Evolutionary conservation across 2,329 filamentous ascomycete species (phyloP).

Genomic region (Chaetomium sp.): DNA sequence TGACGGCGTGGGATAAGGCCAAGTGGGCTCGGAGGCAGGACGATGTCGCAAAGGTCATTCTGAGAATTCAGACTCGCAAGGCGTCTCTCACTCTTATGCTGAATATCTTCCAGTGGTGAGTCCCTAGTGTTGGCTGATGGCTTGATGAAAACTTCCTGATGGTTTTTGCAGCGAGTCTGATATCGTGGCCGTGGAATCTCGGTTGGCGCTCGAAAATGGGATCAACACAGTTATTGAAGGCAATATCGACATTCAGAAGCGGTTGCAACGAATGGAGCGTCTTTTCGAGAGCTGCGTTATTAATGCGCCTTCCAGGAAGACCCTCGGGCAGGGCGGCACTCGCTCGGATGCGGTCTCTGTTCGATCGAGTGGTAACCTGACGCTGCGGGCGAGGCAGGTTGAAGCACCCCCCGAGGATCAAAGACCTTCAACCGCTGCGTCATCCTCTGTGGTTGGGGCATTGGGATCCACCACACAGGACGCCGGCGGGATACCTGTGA

Average conservation of each 20-base stretch:
- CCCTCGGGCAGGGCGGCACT: neutral
- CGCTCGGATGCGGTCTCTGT: neutral
- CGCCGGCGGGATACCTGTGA: neutral
- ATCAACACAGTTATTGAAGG: neutral
- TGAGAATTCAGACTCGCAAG: neutral
- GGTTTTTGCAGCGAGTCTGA: neutral
- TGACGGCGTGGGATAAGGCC: neutral
- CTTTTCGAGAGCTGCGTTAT: neutral
- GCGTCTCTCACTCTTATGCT: neutral
- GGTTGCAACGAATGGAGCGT: neutral
- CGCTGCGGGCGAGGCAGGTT: neutral
- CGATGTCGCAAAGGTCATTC: neutral
- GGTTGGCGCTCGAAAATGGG: neutral
- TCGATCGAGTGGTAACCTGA: neutral
- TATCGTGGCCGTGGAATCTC: neutral
- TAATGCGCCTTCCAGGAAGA: neutral
- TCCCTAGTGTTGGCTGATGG: neutral
- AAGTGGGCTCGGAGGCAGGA: neutral
- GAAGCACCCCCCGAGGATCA: neutral
- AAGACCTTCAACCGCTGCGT: neutral
- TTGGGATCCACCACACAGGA: neutral
- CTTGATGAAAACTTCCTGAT: neutral
- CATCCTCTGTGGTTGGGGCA: neutral
- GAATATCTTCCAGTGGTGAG: slow-evolving; percentile 1
- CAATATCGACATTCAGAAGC: neutral